A percentile compares a stretch with the other conserved stretches of the same genome.
phyloP scores from a whole-genome alignment of 1,284 basidiomycete species.

The Entoloma clypeatum region DNA sequence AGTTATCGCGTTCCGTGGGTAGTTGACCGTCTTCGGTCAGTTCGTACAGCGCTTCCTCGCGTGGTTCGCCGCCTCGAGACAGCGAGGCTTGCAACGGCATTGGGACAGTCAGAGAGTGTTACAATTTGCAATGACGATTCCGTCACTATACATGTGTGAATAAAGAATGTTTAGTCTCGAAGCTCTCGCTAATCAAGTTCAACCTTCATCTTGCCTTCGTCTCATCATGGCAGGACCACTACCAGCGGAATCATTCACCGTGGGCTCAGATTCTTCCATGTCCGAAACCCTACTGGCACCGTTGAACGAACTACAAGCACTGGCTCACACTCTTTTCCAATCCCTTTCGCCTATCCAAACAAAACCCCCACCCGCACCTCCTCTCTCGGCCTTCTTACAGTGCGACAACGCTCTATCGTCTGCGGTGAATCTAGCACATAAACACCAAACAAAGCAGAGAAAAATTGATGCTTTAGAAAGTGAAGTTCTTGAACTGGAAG shows the following conservation, averaged over 20 bases:
- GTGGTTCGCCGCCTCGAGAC: conserved; percentile 21
- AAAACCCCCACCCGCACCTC: conserved; percentile 59
- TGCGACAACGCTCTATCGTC: conserved; percentile 59
- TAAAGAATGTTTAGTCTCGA: conserved; percentile 8
- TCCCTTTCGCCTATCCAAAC: conserved; percentile 64
- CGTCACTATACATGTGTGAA: background rate
- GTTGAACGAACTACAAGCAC: conserved; percentile 53
- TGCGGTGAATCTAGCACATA: conserved; percentile 61
- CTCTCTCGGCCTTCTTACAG: conserved; percentile 53
- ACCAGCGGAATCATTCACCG: too few relatives aligned
- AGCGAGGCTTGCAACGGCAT: conserved; percentile 18
- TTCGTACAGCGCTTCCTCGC: conserved; percentile 38
- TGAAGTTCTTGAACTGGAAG: conserved; percentile 65
- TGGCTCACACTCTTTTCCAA: conserved; percentile 68
- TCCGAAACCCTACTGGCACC: conserved; percentile 59
- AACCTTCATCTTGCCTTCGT: background rate
- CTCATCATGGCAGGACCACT: too few relatives aligned
- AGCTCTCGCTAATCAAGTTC: conserved; percentile 15
- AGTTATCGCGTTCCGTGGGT: conserved; percentile 23
- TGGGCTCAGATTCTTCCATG: conserved; percentile 40
- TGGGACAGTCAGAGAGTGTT: background rate
- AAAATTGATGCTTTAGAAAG: conserved; percentile 64
- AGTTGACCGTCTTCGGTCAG: conserved; percentile 39
- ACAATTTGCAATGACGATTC: background rate
- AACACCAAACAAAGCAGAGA: conserved; percentile 71